These are phyloP conservation scores for Raphanus sativus DNA, from an alignment of 345 rosid genomes.

Conservation along the genomic window DNA sequence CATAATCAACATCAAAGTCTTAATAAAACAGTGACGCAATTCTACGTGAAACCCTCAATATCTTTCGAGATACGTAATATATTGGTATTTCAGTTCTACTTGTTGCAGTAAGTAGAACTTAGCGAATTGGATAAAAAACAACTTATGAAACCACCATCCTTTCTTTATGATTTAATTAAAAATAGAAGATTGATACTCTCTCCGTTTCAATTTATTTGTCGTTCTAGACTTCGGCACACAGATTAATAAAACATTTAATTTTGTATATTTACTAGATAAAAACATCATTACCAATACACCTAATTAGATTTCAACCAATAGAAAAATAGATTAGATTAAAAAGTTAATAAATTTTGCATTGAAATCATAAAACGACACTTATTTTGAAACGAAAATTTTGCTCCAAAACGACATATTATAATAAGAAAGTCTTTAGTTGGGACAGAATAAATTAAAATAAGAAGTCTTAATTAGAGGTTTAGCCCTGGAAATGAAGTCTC, in stretches of 20 bases:
- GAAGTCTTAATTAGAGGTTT: conserved; percentile 3
- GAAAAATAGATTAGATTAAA: no score
- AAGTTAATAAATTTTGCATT: no score
- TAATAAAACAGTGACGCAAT: neutral
- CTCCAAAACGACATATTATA: neutral
- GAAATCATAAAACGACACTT: no score
- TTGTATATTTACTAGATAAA: no score
- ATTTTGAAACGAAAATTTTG: no score
- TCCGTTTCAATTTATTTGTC: no score
- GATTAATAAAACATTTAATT: no score
- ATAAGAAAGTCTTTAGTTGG: neutral
- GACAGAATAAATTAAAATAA: neutral
- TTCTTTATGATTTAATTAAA: neutral
- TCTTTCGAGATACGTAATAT: neutral
- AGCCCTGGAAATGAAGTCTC: neutral
- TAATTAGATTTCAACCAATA: no score
- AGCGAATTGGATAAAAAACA: neutral
- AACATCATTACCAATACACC: no score
- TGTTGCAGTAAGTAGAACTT: conserved; percentile 4
- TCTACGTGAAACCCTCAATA: neutral
- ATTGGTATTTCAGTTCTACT: neutral
- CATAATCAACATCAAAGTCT: neutral
- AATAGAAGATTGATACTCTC: neutral
- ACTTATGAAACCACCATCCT: conserved; percentile 20
- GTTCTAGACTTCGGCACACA: no score